Evolutionary conservation across 257 asterid species (phyloP).

Genomic region (Solanum tarijense): DNA sequence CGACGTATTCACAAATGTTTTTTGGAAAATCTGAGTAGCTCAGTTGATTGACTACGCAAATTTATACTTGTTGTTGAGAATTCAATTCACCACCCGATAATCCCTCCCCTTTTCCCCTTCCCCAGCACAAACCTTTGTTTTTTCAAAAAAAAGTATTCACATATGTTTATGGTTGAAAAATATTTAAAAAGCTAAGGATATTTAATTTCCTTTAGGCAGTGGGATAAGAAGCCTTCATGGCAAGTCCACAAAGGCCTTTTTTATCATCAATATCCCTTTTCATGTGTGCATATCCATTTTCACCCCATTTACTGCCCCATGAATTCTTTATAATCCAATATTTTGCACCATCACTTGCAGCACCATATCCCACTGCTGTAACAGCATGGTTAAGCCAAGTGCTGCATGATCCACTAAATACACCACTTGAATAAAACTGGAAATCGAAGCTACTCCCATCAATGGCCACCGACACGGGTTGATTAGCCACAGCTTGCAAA

Average conservation of each 20-base stretch:
- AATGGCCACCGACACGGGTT: slow-evolving; percentile 30
- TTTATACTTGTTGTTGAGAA: fast-evolving
- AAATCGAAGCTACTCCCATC: slow-evolving; percentile 21
- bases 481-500: slow-evolving; percentile 24
- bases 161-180: background rate
- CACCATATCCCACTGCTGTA: slow-evolving; percentile 28
- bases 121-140: background rate
- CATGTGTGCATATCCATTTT: slow-evolving; percentile 27
- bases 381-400: slow-evolving; percentile 32
- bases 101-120: background rate
- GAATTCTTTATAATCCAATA: slow-evolving; percentile 37
- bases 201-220: background rate
- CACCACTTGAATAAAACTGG: slow-evolving; percentile 25
- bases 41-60: fast-evolving
- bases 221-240: slow-evolving; percentile 37
- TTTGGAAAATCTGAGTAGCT: fast-evolving
- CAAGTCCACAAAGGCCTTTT: slow-evolving; percentile 32
- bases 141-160: background rate
- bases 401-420: slow-evolving; percentile 21
- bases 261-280: slow-evolving; percentile 9
- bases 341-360: slow-evolving; percentile 15
- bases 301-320: slow-evolving; percentile 36
- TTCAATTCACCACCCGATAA: background rate
- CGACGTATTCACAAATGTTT: background rate
- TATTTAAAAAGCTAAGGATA: background rate